Evolutionary conservation across 139 green algal genomes (phyloP), one percentile per base, ranked within the genome.

Genomic region (Gonium pectorale): DNA sequence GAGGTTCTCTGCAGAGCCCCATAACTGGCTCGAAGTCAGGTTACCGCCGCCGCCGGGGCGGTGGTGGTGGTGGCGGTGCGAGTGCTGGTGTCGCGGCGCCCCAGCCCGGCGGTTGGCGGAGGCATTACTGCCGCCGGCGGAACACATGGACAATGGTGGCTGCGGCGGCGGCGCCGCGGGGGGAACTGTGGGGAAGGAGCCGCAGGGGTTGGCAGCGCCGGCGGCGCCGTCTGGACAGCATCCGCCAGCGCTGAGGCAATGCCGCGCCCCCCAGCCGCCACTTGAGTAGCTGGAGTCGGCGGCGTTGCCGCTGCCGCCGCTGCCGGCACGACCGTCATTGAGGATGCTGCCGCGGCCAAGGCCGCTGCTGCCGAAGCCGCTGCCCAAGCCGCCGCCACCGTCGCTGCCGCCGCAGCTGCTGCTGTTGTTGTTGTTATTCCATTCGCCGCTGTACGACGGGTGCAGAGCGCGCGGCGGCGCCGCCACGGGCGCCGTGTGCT

Each of bases 1-100:
- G 38, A 81, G 27, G 40, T 81, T 38, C 41, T 81, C 74, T 24
- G 74, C 59, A 3, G 54, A 70, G 54, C 54, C 74, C 74, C 74
- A 81, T 7, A 69, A 26, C n/a, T n/a, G n/a, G n/a, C n/a, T n/a
- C n/a, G n/a, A n/a, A n/a, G n/a, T n/a, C n/a, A 56, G 17, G 49
- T 17, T 13, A 17, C 49, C 49, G 49, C 49, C 49, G 49, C 49
- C 49, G 17, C 49, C 49, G 49, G 49, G 13, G 49, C 49, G 49
- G 49, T 17, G 49, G 49, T 17, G 49, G 49, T 17, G 49, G 49
- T 17, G 49, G 49, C 17, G 17, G 17, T 17, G 49, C 17, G 49
- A 26, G 13, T 17, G 49, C 49, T 56, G 49, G 49, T 56, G 17
- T 56, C 17, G 17, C 17, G 49, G n/a, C n/a, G n/a, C n/a, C n/a